These are phyloP conservation scores for Tolypocladium album DNA, from an alignment of 2,329 filamentous ascomycete genomes.

Conservation along the genomic window DNA sequence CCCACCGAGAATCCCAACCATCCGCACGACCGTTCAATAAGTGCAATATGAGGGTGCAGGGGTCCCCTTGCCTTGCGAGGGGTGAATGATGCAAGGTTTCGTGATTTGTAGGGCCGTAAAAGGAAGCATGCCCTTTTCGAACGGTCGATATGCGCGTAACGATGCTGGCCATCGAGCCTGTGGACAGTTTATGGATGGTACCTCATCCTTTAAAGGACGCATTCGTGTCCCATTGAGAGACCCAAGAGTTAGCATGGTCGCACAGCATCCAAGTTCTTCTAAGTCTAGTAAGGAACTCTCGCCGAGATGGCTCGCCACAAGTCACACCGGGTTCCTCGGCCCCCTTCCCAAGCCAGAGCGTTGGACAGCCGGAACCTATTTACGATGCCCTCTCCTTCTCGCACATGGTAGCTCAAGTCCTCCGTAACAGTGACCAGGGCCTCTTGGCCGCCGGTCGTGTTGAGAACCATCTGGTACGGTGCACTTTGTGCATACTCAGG, in stretches of 20 bases:
- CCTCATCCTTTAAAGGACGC: background rate
- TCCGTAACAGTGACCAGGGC: constrained; percentile 9
- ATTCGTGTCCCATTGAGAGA: no score
- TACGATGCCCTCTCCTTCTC: constrained; percentile 13
- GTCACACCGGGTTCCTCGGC: constrained; percentile 31
- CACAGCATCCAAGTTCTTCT: no score
- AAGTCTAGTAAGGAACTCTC: background rate
- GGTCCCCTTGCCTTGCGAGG: background rate
- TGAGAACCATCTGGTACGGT: constrained; percentile 31
- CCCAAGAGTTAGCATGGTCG: background rate
- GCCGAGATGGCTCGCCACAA: constrained; percentile 24
- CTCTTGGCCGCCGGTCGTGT: constrained; percentile 30
- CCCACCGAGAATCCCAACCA: background rate
- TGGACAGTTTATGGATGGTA: no score
- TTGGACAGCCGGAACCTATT: constrained; percentile 30
- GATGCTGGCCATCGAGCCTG: no score
- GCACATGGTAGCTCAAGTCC: constrained; percentile 12
- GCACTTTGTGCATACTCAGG: constrained; percentile 18
- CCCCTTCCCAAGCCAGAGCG: constrained; percentile 35
- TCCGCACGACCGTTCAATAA: background rate
- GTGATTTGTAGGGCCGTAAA: background rate
- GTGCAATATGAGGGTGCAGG: background rate
- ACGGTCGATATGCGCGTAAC: no score
- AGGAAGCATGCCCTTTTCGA: background rate
- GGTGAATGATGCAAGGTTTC: background rate